These are phyloP conservation scores for Huntiella omanensis DNA, from an alignment of 2,329 filamentous ascomycete genomes.

Conservation along the genomic window DNA sequence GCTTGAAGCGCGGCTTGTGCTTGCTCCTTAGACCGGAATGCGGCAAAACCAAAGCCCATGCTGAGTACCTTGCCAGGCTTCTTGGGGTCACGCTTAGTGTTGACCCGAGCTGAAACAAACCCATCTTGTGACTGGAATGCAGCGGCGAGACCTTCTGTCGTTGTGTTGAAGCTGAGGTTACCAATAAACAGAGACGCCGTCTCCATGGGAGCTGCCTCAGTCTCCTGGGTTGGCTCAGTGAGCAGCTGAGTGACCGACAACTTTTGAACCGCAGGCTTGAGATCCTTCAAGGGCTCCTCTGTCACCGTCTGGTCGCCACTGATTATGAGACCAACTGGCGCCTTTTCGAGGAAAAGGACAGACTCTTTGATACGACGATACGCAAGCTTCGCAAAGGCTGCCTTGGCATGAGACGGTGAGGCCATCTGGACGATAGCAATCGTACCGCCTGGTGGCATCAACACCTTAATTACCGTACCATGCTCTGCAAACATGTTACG, in stretches of 20 bases:
- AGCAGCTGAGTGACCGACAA: slow-evolving; percentile 46
- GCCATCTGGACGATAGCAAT: slow-evolving; percentile 86
- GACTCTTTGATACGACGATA: slow-evolving; percentile 86
- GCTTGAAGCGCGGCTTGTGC: slow-evolving; percentile 61
- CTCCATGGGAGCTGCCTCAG: slow-evolving; percentile 29
- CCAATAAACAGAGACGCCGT: slow-evolving; percentile 79
- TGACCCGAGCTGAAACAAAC: slow-evolving; percentile 75
- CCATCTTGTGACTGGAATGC: slow-evolving; percentile 68
- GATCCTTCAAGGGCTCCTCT: slow-evolving; percentile 18
- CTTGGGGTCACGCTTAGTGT: slow-evolving; percentile 88
- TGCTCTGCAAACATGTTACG: slow-evolving; percentile 68
- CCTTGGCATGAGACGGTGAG: slow-evolving; percentile 58
- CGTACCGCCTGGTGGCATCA: slow-evolving; percentile 85
- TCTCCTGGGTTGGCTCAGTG: slow-evolving; percentile 35
- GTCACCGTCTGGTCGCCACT: slow-evolving; percentile 15
- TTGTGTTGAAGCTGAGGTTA: slow-evolving; percentile 85
- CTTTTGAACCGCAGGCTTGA: slow-evolving; percentile 33
- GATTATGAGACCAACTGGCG: slow-evolving; percentile 61
- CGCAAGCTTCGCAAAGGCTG: slow-evolving; percentile 67
- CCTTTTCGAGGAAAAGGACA: slow-evolving; percentile 84
- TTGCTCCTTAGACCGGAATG: slow-evolving; percentile 61
- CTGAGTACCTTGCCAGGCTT: slow-evolving; percentile 71
- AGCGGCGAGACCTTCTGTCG: slow-evolving; percentile 54
- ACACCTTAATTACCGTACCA: slow-evolving; percentile 58
- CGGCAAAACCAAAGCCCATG: slow-evolving; percentile 93